Evolutionary conservation across 208 protist genomes (phyloP), one percentile per base, ranked within the genome.

Genomic region (Leishmania amazonensis): DNA sequence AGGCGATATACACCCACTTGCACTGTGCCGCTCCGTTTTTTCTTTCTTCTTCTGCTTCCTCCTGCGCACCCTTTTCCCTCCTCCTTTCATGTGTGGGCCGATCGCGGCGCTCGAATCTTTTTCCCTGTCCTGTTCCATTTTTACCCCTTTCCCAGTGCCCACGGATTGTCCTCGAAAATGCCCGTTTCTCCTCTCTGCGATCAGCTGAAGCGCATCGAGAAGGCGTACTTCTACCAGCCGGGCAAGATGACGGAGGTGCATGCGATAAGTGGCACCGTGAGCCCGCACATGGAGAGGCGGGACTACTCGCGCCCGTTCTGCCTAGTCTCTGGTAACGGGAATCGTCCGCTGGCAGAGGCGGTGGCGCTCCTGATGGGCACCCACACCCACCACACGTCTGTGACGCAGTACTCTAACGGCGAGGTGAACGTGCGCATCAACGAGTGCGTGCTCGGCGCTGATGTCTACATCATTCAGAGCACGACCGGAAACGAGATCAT

Each of bases 381-480:
- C 21, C 87, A 87, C 58, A 96, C 94, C 15, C 94, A 96, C 83
- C 85, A 95, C 65, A 96, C 93, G 17, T 83, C 88, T 9, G 91
- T 98, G 68, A 93, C 85, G 31, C 92, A 96, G 79, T 97, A 95
- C 85, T 90, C 90, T 1, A 97, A 91, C 86, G 95, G 94, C 7
- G 96, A 99, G 87, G 95, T 98, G 80, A 91, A 91, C 80, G 92
- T 98, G 58, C 93, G 98, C 68, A 98, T 99, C 79, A 89, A 94
- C 64, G 98, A 99, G 68, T 97, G 90, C 79, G 96, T 99, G 54
- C 92, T 99, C 74, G 98, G 98, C 42, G 90, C 88, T 38, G 98
- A 99, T 88, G 95, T 99, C 53, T 99, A 97, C 88, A 99, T 99
- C 72, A 98, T 99, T 76, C 97, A 99, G 85, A 94, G 95, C 78